Conservation (phyloP, 2,329 filamentous ascomycete species). For the Zasmidium cellare region DNA sequence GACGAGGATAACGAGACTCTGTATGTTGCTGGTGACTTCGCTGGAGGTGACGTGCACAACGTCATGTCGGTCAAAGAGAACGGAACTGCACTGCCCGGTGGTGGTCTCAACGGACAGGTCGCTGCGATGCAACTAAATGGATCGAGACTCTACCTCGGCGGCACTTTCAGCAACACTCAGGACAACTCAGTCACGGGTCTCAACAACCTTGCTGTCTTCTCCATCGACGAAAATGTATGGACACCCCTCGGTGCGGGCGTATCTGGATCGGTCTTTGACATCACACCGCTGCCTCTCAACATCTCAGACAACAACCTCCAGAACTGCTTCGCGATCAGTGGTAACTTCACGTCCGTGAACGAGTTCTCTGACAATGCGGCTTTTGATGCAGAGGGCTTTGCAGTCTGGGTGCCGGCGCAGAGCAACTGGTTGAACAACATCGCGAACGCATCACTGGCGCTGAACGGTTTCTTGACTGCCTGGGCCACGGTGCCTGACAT, state of each 20-base stretch:
- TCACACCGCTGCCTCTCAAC: slow-evolving; percentile 79
- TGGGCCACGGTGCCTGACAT: slow-evolving; percentile 64
- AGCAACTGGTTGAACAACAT: slow-evolving; percentile 88
- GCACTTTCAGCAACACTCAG: slow-evolving; percentile 75
- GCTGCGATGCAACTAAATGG: slow-evolving; percentile 67
- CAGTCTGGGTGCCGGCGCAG: slow-evolving; percentile 84
- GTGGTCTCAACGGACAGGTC: slow-evolving; percentile 81
- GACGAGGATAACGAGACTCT: slow-evolving; percentile 57
- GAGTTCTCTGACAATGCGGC: slow-evolving; percentile 65
- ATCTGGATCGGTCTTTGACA: slow-evolving; percentile 69
- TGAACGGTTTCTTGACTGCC: slow-evolving; percentile 72
- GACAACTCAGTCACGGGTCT: slow-evolving; percentile 64
- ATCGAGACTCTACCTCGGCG: slow-evolving; percentile 74
- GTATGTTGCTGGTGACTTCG: slow-evolving; percentile 85
- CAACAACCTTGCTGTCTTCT: slow-evolving; percentile 74
- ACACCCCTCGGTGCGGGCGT: slow-evolving; percentile 79
- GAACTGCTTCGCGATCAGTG: slow-evolving; percentile 75
- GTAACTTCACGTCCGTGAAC: slow-evolving; percentile 72
- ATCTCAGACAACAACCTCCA: slow-evolving; percentile 68
- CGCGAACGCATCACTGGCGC: slow-evolving; percentile 59
- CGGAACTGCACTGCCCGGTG: slow-evolving; percentile 61
- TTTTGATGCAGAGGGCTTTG: slow-evolving; percentile 71
- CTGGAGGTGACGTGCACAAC: slow-evolving; percentile 66
- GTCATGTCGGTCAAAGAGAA: slow-evolving; percentile 73
- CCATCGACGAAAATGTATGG: slow-evolving; percentile 70